Percentiles rank a stretch among this genome's conserved stretches.
Conservation (phyloP, 2,329 filamentous ascomycete genomes). For the Botrytis paeoniae region DNA sequence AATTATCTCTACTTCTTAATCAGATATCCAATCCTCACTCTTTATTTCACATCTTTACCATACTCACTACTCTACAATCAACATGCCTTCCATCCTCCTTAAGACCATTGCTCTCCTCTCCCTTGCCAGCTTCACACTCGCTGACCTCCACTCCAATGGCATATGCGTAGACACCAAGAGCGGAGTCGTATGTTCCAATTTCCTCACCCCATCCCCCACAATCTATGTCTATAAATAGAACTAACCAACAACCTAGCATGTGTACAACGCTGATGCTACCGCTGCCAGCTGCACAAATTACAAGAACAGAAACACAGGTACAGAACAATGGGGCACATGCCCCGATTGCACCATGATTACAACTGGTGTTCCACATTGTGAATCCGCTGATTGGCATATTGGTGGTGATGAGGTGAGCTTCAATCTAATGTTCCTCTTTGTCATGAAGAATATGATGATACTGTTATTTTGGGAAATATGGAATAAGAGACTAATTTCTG, state of each 20-base stretch:
- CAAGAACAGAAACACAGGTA: not conserved
- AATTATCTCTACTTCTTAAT: not conserved
- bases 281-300: not conserved
- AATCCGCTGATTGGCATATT: not conserved
- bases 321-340: constrained; percentile 2
- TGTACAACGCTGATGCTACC: constrained; percentile 6
- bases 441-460: not conserved
- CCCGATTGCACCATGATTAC: not conserved
- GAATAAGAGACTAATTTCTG: not conserved
- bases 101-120: constrained; percentile 10
- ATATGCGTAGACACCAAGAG: not conserved
- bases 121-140: constrained; percentile 9
- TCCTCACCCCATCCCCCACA: not conserved
- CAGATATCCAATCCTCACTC: not conserved
- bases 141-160: not conserved
- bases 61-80: not conserved
- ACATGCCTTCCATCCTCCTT: constrained; percentile 10
- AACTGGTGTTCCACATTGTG: not conserved
- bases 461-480: no score
- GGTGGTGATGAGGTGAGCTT: constrained; percentile 17
- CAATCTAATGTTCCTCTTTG: not conserved
- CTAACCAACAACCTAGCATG: not conserved
- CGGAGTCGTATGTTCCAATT: not conserved
- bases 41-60: not conserved
- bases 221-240: not conserved